Evolutionary conservation across 2,329 filamentous ascomycete genomes (phyloP), one percentile per base, ranked within the genome.

Genomic region (Apiospora arundinis): DNA sequence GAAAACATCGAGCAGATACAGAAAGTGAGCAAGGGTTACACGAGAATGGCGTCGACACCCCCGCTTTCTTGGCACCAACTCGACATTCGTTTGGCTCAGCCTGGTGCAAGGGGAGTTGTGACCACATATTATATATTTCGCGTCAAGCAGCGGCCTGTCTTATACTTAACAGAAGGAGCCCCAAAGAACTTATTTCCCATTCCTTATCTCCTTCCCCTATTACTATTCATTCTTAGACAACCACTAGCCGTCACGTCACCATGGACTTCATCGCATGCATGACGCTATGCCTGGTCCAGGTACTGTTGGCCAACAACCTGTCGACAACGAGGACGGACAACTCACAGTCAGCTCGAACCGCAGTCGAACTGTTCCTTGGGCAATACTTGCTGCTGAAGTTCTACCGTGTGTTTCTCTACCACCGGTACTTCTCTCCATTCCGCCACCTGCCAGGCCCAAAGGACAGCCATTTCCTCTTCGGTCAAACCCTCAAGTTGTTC

Each of bases 361-460:
- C 28, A 1, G 52, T 67, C n/a, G n/a, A 25, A n/a, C 37, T 72
- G 0, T 25, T 75, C 21, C 25, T 72, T 14, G 11, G 70, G 12
- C 74, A 77, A 25, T 76, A 77, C 67, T n/a, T 73, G 16, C 2
- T 78, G 6, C 40, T 79, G 70, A 78, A 79, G 52, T 45, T 76
- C 6, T 85, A 84, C 74, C 75, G 77, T 18, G 70, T 82, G 49
- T 77, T 85, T 71, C 72, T 87, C 32, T 86, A 85, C 70, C 85
- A 85, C 4, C 78, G 79, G 67, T 80, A 80, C 70, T 71, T 84
- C 65, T 87, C 85, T 0, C 82, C 84, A 0, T 76, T 85, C n/a
- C 80, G 84, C 18, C 76, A 83, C 68, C 74, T 87, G 1, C 85
- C 85, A 0, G 84, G 83, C 0, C 85, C 85, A 21, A 82, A 80